A percentile compares a stretch with the other conserved stretches of the same genome.
phyloP scores from a whole-genome alignment of 2,329 filamentous ascomycete genomes.

The Venturiaceae sp. region DNA sequence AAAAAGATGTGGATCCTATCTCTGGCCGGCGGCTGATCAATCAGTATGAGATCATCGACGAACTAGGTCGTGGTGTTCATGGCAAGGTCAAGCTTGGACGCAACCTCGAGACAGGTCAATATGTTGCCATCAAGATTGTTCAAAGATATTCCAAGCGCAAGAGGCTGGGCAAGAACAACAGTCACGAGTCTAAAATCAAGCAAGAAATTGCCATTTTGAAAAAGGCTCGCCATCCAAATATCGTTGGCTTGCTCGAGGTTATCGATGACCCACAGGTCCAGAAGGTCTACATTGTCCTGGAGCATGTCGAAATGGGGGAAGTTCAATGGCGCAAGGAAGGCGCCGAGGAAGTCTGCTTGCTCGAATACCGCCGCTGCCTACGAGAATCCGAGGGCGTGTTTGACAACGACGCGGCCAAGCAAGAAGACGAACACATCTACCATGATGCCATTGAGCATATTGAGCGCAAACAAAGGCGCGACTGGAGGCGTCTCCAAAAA shows the following conservation, averaged over 20 bases:
- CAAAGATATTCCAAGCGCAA: constrained; percentile 90
- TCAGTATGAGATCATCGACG: constrained; percentile 93
- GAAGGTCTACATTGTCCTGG: constrained; percentile 97
- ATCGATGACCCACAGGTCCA: constrained; percentile 94
- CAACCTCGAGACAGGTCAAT: constrained; percentile 63
- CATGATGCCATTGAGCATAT: constrained; percentile 43
- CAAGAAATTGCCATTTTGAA: constrained; percentile 96
- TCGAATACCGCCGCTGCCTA: constrained; percentile 74
- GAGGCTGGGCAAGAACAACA: constrained; percentile 68
- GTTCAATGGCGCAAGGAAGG: constrained; percentile 91
- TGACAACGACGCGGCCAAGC: constrained; percentile 28
- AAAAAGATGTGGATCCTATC: constrained; percentile 78
- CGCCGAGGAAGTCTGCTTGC: constrained; percentile 67
- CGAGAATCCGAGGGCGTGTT: constrained; percentile 49
- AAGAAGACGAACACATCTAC: constrained; percentile 36
- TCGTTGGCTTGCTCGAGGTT: constrained; percentile 89
- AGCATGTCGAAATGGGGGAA: constrained; percentile 90
- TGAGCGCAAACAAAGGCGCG: constrained; percentile 35
- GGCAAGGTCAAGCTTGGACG: constrained; percentile 95
- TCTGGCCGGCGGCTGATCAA: constrained; percentile 96
- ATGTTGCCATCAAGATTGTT: constrained; percentile 97
- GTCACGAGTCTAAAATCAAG: constrained; percentile 74
- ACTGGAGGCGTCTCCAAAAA: constrained; percentile 24
- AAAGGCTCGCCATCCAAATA: constrained; percentile 95
- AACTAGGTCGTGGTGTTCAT: constrained; percentile 90